Conservation (phyloP, 805 yeast genomes). For the Candida sithepensis region DNA sequence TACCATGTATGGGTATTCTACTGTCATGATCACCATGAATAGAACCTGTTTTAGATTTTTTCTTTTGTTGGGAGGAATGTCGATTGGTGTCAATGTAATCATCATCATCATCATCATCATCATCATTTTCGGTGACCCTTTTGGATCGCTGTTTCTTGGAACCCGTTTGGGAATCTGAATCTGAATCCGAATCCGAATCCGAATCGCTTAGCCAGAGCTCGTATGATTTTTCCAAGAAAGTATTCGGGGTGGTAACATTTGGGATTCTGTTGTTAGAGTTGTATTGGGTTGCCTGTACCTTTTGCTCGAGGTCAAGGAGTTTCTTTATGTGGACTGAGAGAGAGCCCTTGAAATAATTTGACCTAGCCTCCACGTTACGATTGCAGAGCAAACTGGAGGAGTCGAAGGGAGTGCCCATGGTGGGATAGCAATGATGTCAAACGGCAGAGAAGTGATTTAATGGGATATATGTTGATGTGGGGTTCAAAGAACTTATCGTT, state of each 20-base stretch:
- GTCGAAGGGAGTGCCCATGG: neutral
- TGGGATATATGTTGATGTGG: no score
- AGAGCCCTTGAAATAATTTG: neutral
- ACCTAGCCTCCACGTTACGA: neutral
- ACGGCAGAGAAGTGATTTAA: no score
- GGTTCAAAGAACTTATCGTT: no score
- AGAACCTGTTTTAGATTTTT: neutral
- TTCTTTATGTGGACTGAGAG: slow-evolving; percentile 2
- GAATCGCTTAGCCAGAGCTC: slow-evolving; percentile 21
- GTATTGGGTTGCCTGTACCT: slow-evolving; percentile 4
- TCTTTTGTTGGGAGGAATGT: no score
- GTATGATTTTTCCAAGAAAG: slow-evolving; percentile 14
- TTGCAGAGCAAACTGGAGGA: neutral
- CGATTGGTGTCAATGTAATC: no score
- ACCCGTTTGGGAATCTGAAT: neutral
- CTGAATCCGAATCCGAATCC: slow-evolving; percentile 4
- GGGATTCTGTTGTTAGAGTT: slow-evolving; percentile 11
- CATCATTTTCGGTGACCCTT: neutral
- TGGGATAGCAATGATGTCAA: no score
- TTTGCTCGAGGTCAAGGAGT: slow-evolving; percentile 3
- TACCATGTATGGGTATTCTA: neutral
- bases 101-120: neutral
- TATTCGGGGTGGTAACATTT: slow-evolving; percentile 1
- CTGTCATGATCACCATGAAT: neutral
- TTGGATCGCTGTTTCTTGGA: neutral